Evolutionary conservation across 352 stramenopile genomes (phyloP).

Genomic region (Phytophthora fragariae): DNA sequence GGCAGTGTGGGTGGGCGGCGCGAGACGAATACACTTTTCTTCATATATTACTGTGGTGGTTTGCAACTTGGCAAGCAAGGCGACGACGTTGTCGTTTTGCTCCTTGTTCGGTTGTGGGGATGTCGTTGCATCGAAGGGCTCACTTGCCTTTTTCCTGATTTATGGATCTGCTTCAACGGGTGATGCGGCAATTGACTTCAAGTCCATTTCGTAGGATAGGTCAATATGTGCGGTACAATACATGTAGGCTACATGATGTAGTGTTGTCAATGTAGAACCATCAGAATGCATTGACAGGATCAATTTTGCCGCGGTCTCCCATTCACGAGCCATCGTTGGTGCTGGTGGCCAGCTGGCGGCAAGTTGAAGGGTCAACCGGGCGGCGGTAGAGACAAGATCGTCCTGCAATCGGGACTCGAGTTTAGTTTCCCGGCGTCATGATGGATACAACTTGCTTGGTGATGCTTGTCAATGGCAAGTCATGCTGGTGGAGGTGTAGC

Average conservation of each 20-base stretch:
- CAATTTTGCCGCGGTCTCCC: slow-evolving; percentile 3
- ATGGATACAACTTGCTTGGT: slow-evolving; percentile 33
- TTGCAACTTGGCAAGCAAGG: slow-evolving; percentile 26
- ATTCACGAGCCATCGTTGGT: slow-evolving; percentile 21
- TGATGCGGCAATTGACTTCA: background rate
- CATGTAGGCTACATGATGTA: background rate
- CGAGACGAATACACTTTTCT: slow-evolving; percentile 37
- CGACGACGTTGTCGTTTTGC: slow-evolving; percentile 27
- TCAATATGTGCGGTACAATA: no score
- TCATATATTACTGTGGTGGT: slow-evolving; percentile 19
- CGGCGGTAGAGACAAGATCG: slow-evolving; percentile 31
- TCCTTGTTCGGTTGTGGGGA: slow-evolving; percentile 14
- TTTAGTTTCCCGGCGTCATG: slow-evolving; percentile 11
- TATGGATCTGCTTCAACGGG: slow-evolving; percentile 18
- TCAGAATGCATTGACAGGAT: background rate
- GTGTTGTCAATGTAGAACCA: background rate
- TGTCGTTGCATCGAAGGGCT: slow-evolving; percentile 38
- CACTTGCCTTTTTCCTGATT: slow-evolving; percentile 29
- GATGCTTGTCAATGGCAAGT: slow-evolving; percentile 6
- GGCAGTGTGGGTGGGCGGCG: background rate
- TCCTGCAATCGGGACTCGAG: background rate
- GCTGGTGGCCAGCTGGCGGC: slow-evolving; percentile 15
- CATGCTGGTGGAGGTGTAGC: slow-evolving; percentile 13
- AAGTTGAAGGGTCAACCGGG: slow-evolving; percentile 10
- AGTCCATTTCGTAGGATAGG: background rate